Evolutionary conservation across 805 yeast species (phyloP).

Genomic region (Metschnikowia lochheadii): DNA sequence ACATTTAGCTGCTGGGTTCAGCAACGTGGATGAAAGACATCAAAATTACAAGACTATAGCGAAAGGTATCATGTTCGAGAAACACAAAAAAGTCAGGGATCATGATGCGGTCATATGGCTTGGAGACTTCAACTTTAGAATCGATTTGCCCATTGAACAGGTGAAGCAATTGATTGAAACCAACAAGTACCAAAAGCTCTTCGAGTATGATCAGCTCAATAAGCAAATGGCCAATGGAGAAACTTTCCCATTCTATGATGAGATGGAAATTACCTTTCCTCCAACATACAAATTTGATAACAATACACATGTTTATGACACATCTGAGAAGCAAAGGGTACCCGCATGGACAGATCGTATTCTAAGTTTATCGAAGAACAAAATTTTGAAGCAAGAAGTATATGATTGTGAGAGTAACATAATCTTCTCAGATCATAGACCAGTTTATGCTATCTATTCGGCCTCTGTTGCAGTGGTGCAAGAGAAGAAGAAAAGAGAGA

Average conservation of each 20-base stretch:
- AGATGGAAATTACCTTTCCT: conserved; percentile 70
- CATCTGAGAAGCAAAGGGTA: conserved; percentile 85
- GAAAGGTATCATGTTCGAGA: conserved; percentile 63
- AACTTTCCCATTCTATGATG: conserved; percentile 77
- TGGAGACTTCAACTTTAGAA: conserved; percentile 91
- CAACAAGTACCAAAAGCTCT: conserved; percentile 47
- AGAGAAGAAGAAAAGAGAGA: conserved; percentile 49
- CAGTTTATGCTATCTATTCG: conserved; percentile 71
- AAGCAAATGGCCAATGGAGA: conserved; percentile 70
- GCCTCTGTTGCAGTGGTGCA: conserved; percentile 65
- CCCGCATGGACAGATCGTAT: conserved; percentile 99
- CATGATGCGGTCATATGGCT: conserved; percentile 85
- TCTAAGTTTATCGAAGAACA: conserved; percentile 54
- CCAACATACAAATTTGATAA: conserved; percentile 96
- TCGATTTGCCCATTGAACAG: conserved; percentile 64
- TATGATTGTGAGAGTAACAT: conserved; percentile 59
- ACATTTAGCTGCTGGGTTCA: conserved; percentile 92
- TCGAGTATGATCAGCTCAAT: conserved; percentile 74
- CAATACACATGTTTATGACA: conserved; percentile 76
- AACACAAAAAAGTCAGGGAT: conserved; percentile 53
- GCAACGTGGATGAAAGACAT: conserved; percentile 77
- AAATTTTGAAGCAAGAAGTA: conserved; percentile 50
- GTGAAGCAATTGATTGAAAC: conserved; percentile 52
- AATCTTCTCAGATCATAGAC: conserved; percentile 82
- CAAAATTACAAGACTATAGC: conserved; percentile 79